Evolutionary conservation across 306 rosid species (phyloP), one percentile per base, ranked within the genome.

Genomic region (Fragaria iinumae): DNA sequence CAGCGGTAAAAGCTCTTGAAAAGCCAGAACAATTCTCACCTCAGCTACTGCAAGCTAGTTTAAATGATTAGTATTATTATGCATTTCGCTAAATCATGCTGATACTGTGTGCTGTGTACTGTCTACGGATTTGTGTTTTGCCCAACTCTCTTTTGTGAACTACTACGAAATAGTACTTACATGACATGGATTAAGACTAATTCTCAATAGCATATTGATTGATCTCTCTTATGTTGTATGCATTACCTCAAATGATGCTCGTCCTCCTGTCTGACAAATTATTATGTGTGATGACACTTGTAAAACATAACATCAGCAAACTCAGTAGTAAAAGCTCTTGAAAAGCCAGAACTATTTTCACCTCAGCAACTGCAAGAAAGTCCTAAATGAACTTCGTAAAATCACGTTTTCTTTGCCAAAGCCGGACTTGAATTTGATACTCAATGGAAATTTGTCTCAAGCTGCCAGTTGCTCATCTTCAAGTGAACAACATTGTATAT

Each of bases 281-380:
- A 29, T 29, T 29, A 29, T 29, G 32, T 29, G 32, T 29, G 32
- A 29, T 29, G 32, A 29, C 2, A 29, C 32, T 29, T 29, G 32
- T 29, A 29, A 29, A 29, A 29, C 32, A 29, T 29, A 29, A 53
- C 43, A 53, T 36, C 2, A 71, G 80, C 83, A 8, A 72, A 39
- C 65, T 78, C 83, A n/a, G 32, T 29, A 2, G 32, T 29, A 29
- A 29, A 29, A 29, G 32, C 32, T 29, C 32, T 29, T 29, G 32
- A 86, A 75, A 80, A 73, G 64, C 86, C 87, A 8, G 80, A 83
- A 7, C 66, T 76, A 10, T 21, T 80, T 50, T 83, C 80, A 27
- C 87, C 81, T 10, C 85, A 86, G 69, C 71, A 25, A 25, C 25
- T 25, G 25, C 25, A 0, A 25, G 87, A 76, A 2, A 76, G 77